Percentiles rank a stretch among this genome's conserved stretches.
phyloP scores from a whole-genome alignment of 2,329 filamentous ascomycete species.

The Apiospora phragmitis region DNA sequence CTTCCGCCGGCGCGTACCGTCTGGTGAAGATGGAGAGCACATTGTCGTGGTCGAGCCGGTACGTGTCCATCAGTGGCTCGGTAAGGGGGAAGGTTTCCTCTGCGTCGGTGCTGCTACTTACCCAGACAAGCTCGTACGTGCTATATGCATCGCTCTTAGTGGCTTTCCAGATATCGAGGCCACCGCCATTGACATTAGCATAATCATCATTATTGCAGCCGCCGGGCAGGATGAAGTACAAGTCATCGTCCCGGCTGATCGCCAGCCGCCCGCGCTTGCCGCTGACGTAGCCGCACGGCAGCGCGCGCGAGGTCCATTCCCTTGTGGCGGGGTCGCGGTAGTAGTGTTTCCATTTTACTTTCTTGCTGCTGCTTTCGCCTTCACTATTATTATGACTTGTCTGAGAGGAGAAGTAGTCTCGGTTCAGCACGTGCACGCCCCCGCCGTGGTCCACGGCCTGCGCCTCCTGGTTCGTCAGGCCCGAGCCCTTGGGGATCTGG shows the following conservation, averaged over 20 bases:
- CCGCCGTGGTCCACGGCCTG: conserved; percentile 46
- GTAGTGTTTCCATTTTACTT: conserved; percentile 40
- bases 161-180: conserved; percentile 35
- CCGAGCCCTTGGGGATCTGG: conserved; percentile 43
- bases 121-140: conserved; percentile 38
- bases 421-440: conserved; percentile 49
- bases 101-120: conserved; percentile 20
- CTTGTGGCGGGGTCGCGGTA: conserved; percentile 29
- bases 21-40: conserved; percentile 37
- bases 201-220: not conserved
- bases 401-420: conserved; percentile 32
- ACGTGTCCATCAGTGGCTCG: conserved; percentile 40
- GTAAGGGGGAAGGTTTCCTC: conserved; percentile 29
- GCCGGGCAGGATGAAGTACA: conserved; percentile 40
- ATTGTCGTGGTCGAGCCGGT: conserved; percentile 36
- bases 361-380: not conserved
- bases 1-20: not conserved
- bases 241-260: conserved; percentile 32
- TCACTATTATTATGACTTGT: conserved; percentile 23
- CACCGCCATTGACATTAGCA: too few relatives aligned
- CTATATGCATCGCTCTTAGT: conserved; percentile 28
- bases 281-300: conserved; percentile 32
- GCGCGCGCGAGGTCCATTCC: conserved; percentile 33
- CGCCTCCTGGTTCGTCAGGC: conserved; percentile 52
- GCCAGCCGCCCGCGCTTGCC: conserved; percentile 39